These are phyloP conservation scores for Plantago major DNA, from an alignment of 257 asterid genomes.

Conservation along the genomic window DNA sequence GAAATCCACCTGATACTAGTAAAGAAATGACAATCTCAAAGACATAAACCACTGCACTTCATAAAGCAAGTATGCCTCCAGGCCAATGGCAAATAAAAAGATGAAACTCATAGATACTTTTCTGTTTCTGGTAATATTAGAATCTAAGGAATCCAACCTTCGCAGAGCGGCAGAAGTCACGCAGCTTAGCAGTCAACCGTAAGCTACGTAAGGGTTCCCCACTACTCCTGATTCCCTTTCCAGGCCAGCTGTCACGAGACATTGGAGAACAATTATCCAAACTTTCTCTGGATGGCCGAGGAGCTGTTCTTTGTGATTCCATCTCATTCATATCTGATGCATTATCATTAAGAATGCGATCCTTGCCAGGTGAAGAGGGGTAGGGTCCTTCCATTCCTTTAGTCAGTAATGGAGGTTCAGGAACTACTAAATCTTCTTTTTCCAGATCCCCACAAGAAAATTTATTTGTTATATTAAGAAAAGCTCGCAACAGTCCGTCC, in stretches of 20 bases:
- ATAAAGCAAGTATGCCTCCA: constrained; percentile 21
- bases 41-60: too few species aligned
- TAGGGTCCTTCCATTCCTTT: constrained; percentile 36
- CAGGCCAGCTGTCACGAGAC: constrained; percentile 72
- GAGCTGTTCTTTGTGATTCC: constrained; percentile 44
- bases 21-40: too few species aligned
- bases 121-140: constrained; percentile 42
- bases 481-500: constrained; percentile 61
- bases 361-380: constrained; percentile 34
- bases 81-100: constrained; percentile 42
- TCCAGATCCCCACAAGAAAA: constrained; percentile 69
- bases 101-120: too few species aligned
- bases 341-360: constrained; percentile 29
- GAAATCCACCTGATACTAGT: too few species aligned
- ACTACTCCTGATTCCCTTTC: constrained; percentile 54
- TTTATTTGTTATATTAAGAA: constrained; percentile 54
- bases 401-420: constrained; percentile 57
- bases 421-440: constrained; percentile 56
- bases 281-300: constrained; percentile 32
- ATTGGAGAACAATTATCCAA: constrained; percentile 61
- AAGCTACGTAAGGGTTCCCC: constrained; percentile 75
- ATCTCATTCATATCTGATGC: constrained; percentile 48
- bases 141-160: constrained; percentile 52
- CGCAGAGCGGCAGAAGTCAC: constrained; percentile 85
- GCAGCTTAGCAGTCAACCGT: constrained; percentile 84